phyloP scores from a whole-genome alignment of 768 basidiomycete genomes.

The Russula vinacea region DNA sequence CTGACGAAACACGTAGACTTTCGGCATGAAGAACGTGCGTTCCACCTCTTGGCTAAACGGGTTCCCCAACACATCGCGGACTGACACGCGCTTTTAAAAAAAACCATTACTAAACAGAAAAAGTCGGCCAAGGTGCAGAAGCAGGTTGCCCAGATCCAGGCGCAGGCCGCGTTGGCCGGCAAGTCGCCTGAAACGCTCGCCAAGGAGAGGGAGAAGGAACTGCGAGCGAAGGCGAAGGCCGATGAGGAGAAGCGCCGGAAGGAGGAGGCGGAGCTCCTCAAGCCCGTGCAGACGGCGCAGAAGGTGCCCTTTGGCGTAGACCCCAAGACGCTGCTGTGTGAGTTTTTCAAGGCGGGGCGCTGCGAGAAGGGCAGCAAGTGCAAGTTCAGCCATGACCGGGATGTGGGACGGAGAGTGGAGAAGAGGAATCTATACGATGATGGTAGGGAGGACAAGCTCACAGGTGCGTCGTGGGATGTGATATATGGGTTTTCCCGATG shows the following conservation, averaged over 20 bases:
- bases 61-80: not conserved
- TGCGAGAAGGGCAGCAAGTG: conserved; percentile 96
- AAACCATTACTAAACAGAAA: conserved; percentile 55
- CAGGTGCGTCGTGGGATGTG: conserved; percentile 43
- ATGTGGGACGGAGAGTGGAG: conserved; percentile 87
- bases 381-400: conserved; percentile 93
- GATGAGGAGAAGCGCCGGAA: conserved; percentile 82
- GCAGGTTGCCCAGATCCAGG: conserved; percentile 74
- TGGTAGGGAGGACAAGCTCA: conserved; percentile 71
- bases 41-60: not conserved
- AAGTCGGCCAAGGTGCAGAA: conserved; percentile 92
- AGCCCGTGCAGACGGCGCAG: conserved; percentile 67
- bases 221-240: conserved; percentile 67
- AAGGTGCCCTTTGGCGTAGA: conserved; percentile 95
- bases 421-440: conserved; percentile 97
- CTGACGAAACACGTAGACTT: conserved; percentile 53
- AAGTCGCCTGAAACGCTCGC: conserved; percentile 77
- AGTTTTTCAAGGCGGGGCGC: conserved; percentile 84
- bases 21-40: conserved; percentile 84
- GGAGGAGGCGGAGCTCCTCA: conserved; percentile 81
- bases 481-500: not conserved
- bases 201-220: conserved; percentile 81
- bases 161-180: conserved; percentile 67
- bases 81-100: conserved; percentile 20
- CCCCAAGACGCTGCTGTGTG: conserved; percentile 92